These are phyloP conservation scores for Talaromyces thailandensis DNA, from an alignment of 495 filamentous ascomycete species.

Conservation along the genomic window DNA sequence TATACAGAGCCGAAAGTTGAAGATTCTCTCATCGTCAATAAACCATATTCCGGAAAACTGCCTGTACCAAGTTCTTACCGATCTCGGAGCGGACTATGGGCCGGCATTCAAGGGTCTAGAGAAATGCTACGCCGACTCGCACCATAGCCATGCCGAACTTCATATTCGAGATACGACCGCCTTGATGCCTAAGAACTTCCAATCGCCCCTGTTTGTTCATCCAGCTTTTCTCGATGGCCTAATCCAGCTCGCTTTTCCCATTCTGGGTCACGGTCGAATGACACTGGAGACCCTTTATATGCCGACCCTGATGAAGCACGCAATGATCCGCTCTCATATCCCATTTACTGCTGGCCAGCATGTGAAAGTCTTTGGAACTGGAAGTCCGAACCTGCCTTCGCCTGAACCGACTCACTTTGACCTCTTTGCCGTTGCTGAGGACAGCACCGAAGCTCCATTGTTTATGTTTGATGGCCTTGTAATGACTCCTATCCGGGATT, in stretches of 20 bases:
- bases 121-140: constrained; percentile 8
- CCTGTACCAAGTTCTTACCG: constrained; percentile 22
- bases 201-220: constrained; percentile 17
- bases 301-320: constrained; percentile 28
- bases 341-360: constrained; percentile 17
- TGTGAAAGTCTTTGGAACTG: constrained; percentile 23
- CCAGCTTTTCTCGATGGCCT: constrained; percentile 21
- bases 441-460: constrained; percentile 15
- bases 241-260: constrained; percentile 26
- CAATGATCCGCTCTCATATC: constrained; percentile 17
- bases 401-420: constrained; percentile 25
- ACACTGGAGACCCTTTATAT: constrained; percentile 32
- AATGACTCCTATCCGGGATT: constrained; percentile 24
- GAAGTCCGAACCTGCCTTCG: constrained; percentile 14
- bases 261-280: constrained; percentile 31
- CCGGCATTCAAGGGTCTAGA: constrained; percentile 23
- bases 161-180: constrained; percentile 16
- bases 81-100: constrained; percentile 27
- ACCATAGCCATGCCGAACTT: constrained; percentile 14
- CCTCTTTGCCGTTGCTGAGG: constrained; percentile 18
- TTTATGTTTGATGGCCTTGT: constrained; percentile 22
- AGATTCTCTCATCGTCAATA: constrained; percentile 11
- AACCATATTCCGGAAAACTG: constrained; percentile 13
- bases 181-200: constrained; percentile 20
- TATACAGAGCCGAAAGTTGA: constrained; percentile 7